Conservation (phyloP, 352 stramenopile species). For the Phytophthora parvispora region DNA sequence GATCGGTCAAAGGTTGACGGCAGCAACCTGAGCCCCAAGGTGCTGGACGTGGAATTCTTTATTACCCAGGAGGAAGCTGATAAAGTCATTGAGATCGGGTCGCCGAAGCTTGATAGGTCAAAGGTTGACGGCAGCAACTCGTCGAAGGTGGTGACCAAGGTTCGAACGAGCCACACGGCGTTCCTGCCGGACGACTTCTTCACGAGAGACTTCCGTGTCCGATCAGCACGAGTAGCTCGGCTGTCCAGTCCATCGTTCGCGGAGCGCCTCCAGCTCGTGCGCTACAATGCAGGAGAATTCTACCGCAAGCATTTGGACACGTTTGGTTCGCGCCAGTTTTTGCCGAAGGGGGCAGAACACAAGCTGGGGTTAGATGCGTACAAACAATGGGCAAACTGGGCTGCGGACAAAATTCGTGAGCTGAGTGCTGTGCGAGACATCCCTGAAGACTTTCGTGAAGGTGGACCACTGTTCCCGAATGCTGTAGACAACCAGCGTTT, state of each 20-base stretch:
- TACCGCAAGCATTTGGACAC: slow-evolving; percentile 86
- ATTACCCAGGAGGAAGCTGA: slow-evolving; percentile 59
- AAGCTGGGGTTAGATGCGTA: slow-evolving; percentile 66
- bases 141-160: slow-evolving; percentile 66
- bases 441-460: slow-evolving; percentile 64
- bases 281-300: slow-evolving; percentile 81
- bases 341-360: slow-evolving; percentile 53
- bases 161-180: slow-evolving; percentile 85
- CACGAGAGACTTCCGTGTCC: slow-evolving; percentile 73
- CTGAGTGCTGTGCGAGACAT: slow-evolving; percentile 45
- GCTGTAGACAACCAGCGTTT: slow-evolving; percentile 62
- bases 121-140: slow-evolving; percentile 65
- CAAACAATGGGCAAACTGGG: slow-evolving; percentile 73
- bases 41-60: no score
- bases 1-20: slow-evolving; percentile 65
- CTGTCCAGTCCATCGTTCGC: slow-evolving; percentile 72
- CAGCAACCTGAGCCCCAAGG: no score
- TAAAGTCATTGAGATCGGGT: slow-evolving; percentile 55
- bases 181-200: slow-evolving; percentile 78
- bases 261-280: slow-evolving; percentile 78
- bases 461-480: slow-evolving; percentile 64
- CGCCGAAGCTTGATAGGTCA: slow-evolving; percentile 56
- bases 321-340: slow-evolving; percentile 75
- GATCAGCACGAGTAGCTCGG: slow-evolving; percentile 66
- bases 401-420: slow-evolving; percentile 46